phyloP scores from a whole-genome alignment of 2,329 filamentous ascomycete species.

The Penicillium capsulatum region DNA sequence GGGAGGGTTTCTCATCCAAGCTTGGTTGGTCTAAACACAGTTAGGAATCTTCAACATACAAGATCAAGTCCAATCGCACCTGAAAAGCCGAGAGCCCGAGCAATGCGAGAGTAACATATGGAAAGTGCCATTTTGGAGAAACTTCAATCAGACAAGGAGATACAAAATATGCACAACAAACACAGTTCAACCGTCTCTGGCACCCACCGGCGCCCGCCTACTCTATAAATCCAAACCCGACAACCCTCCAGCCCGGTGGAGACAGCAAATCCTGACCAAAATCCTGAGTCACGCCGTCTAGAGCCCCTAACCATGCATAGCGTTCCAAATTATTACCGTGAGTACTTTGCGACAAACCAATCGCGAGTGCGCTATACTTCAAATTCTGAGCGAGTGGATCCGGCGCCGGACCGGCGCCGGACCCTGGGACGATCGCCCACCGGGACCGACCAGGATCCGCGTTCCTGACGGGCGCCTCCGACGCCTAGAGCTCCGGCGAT shows the following conservation, averaged over 20 bases:
- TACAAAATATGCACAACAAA: no score
- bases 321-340: conserved; percentile 15
- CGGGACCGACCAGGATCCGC: conserved; percentile 25
- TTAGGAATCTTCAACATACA: conserved; percentile 3
- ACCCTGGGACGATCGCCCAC: conserved; percentile 6
- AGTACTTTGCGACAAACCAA: conserved; percentile 14
- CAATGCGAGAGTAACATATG: conserved; percentile 2
- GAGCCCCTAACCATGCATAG: conserved; percentile 12
- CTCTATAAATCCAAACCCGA: conserved; percentile 15
- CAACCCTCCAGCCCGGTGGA: conserved; percentile 6
- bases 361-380: conserved; percentile 15
- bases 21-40: conserved; percentile 9
- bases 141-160: no score
- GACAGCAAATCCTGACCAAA: conserved; percentile 5
- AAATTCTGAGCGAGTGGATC: conserved; percentile 10
- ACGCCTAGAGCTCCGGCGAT: conserved; percentile 12
- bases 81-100: conserved; percentile 11
- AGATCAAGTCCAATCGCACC: conserved; percentile 10
- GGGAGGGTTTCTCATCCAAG: conserved; percentile 2
- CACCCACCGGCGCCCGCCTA: neutral
- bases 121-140: no score
- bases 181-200: no score
- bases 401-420: conserved; percentile 23
- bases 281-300: conserved; percentile 20
- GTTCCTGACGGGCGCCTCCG: conserved; percentile 6